These are phyloP conservation scores for Albugo laibachii DNA, from an alignment of 352 stramenopile species.

Conservation along the genomic window DNA sequence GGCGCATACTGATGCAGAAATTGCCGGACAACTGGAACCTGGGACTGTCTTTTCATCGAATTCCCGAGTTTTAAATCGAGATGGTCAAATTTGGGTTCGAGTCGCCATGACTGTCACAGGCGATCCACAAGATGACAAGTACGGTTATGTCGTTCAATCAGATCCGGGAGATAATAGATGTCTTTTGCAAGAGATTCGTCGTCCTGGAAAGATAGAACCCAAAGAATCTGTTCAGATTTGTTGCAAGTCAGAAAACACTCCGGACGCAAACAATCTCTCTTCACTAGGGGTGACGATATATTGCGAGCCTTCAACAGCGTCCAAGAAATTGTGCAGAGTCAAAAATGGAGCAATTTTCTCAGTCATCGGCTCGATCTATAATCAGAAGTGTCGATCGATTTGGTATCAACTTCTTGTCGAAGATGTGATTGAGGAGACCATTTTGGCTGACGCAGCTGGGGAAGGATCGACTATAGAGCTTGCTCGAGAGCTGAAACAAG, in stretches of 20 bases:
- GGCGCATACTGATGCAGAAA: constrained; percentile 21
- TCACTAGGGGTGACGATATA: constrained; percentile 10
- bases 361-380: constrained; percentile 28
- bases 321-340: constrained; percentile 31
- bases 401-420: constrained; percentile 58
- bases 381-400: constrained; percentile 21
- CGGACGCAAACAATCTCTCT: constrained; percentile 5
- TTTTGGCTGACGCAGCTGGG: not conserved
- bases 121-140: constrained; percentile 21
- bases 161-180: constrained; percentile 59
- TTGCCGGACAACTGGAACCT: constrained; percentile 31
- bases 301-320: constrained; percentile 14
- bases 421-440: constrained; percentile 13
- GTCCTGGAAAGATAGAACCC: constrained; percentile 30
- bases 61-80: constrained; percentile 25
- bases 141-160: constrained; percentile 53
- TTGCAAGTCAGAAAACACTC: constrained; percentile 2
- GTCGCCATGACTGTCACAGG: constrained; percentile 16
- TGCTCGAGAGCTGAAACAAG: constrained; percentile 1
- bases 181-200: constrained; percentile 49
- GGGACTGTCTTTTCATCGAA: constrained; percentile 31
- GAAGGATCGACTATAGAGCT: not conserved
- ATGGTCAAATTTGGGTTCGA: constrained; percentile 45
- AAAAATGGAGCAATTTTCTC: constrained; percentile 26
- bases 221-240: constrained; percentile 32